phyloP scores from a whole-genome alignment of 73 alveolate genomes.

The Tetrahymena thermophila region DNA sequence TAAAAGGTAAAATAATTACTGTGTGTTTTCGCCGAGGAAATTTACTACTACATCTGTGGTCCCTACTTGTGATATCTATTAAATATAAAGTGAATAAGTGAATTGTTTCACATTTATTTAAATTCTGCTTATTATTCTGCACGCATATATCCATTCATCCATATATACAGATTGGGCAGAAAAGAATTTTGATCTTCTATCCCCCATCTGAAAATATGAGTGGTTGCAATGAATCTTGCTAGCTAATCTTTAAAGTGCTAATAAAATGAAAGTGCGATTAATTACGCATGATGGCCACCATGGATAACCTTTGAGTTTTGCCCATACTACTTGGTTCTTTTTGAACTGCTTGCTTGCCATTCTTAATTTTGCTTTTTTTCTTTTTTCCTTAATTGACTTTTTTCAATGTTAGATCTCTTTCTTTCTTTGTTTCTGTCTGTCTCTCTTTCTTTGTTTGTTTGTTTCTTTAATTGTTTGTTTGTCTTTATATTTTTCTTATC shows the following conservation, averaged over 20 bases:
- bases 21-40: not conserved
- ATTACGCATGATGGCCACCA: not conserved
- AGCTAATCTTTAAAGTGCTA: not conserved
- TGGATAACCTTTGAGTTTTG: not conserved
- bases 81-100: not conserved
- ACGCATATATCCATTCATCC: not conserved
- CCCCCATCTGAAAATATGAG: not conserved
- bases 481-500: not conserved
- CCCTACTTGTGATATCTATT: not conserved
- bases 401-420: not conserved
- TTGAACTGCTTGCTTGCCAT: not conserved
- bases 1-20: not conserved
- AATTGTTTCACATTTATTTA: not conserved
- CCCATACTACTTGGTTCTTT: slow-evolving; percentile 1
- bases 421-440: not conserved
- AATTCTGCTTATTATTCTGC: not conserved
- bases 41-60: not conserved
- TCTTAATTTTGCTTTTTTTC: not conserved
- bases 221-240: not conserved
- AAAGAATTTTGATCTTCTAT: not conserved
- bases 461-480: not conserved
- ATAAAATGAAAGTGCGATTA: not conserved
- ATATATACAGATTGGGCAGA: not conserved
- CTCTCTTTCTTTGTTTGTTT: not conserved
- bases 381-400: not conserved